A percentile compares a stretch with the other conserved stretches of the same genome.
phyloP scores from a whole-genome alignment of 1,139 yeast genomes.

The Yamadazyma jaroonii region DNA sequence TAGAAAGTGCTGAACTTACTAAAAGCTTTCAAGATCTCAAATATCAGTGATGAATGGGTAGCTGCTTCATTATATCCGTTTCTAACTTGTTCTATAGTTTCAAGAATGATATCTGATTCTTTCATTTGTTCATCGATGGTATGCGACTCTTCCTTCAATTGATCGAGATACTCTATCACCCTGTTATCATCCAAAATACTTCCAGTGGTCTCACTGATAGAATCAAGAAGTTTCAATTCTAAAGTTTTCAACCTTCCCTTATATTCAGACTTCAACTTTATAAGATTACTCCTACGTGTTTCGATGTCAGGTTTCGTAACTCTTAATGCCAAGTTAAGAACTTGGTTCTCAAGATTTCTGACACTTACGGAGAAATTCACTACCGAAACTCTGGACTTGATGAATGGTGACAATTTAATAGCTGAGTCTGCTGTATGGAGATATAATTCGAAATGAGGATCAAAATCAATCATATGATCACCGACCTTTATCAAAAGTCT shows the following conservation, averaged over 20 bases:
- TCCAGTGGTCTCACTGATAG: conserved; percentile 57
- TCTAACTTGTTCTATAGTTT: conserved; percentile 48
- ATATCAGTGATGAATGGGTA: conserved; percentile 50
- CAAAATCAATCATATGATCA: conserved; percentile 61
- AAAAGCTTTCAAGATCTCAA: conserved; percentile 40
- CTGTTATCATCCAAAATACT: conserved; percentile 67
- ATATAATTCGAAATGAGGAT: conserved; percentile 59
- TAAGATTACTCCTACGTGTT: conserved; percentile 49
- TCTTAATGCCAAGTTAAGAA: conserved; percentile 56
- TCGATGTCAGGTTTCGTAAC: conserved; percentile 69
- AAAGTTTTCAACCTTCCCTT: conserved; percentile 50
- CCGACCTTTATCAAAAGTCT: conserved; percentile 63
- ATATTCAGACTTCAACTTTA: conserved; percentile 59
- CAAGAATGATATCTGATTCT: conserved; percentile 55
- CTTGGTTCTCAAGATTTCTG: conserved; percentile 61
- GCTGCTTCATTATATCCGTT: conserved; percentile 54
- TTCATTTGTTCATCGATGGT: conserved; percentile 52
- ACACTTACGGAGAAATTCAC: conserved; percentile 73
- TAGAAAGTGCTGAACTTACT: conserved; percentile 51
- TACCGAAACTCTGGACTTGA: conserved; percentile 58
- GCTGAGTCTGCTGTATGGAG: conserved; percentile 62
- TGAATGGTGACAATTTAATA: conserved; percentile 47
- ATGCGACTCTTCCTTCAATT: conserved; percentile 59
- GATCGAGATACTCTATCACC: conserved; percentile 59
- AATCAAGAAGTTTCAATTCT: conserved; percentile 60